Conservation (phyloP, 768 basidiomycete genomes). For the Termitomyces sp. region DNA sequence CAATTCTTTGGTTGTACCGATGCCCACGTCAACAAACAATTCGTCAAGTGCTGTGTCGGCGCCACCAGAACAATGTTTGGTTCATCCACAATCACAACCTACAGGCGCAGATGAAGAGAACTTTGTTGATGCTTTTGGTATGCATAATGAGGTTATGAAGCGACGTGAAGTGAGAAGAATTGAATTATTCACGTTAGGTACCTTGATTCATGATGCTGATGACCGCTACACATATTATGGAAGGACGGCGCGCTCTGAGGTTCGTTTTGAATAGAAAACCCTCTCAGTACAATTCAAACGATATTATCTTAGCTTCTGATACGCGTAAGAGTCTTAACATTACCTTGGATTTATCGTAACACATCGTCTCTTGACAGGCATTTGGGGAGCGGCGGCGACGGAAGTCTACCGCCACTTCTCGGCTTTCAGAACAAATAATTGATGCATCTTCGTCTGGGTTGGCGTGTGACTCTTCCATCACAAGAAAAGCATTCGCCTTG, state of each 20-base stretch:
- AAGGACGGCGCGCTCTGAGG: constrained; percentile 65
- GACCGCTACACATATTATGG: constrained; percentile 58
- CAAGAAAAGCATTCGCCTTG: constrained; percentile 36
- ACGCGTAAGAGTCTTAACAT: constrained; percentile 31
- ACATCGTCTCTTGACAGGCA: constrained; percentile 15
- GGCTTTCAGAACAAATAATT: constrained; percentile 34
- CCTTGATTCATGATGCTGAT: constrained; percentile 48
- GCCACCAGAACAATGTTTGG: not conserved
- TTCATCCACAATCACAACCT: not conserved
- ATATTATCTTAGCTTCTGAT: constrained; percentile 44
- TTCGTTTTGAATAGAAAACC: constrained; percentile 22
- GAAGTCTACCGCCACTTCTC: constrained; percentile 4
- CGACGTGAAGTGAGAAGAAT: not conserved
- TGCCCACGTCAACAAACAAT: not conserved
- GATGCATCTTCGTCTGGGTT: constrained; percentile 31
- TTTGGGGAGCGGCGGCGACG: constrained; percentile 16
- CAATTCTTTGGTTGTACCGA: not conserved
- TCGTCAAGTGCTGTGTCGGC: not conserved
- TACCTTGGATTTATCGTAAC: not conserved
- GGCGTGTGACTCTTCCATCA: constrained; percentile 30
- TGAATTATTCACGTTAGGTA: constrained; percentile 32
- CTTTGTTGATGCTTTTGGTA: constrained; percentile 46
- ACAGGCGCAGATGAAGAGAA: constrained; percentile 34
- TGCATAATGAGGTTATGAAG: not conserved
- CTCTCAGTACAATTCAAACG: not conserved